Evolutionary conservation across 129 eudicot species (phyloP).

Genomic region (Tagetes erecta): DNA sequence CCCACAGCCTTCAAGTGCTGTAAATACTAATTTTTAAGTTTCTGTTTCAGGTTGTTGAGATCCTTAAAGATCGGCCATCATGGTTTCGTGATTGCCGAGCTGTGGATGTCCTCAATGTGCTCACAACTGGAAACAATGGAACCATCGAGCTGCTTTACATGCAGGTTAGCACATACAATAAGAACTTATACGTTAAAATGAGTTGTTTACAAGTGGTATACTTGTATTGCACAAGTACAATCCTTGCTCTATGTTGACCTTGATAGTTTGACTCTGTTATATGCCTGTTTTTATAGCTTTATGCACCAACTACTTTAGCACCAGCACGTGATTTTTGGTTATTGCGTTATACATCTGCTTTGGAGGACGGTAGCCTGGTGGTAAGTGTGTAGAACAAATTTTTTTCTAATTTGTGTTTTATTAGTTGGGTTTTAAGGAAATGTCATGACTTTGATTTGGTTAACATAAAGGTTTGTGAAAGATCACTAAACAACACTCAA

Average conservation of each 20-base stretch:
- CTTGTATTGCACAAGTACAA: not conserved
- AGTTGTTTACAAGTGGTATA: not conserved
- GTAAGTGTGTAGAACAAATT: constrained; percentile 31
- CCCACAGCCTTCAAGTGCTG: not conserved
- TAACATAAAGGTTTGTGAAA: constrained; percentile 62
- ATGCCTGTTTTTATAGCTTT: constrained; percentile 48
- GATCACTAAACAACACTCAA: constrained; percentile 86
- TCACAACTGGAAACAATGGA: constrained; percentile 87
- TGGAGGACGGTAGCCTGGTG: constrained; percentile 96
- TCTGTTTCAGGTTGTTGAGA: constrained; percentile 69
- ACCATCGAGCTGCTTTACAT: constrained; percentile 86
- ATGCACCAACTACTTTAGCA: constrained; percentile 90
- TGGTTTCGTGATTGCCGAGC: constrained; percentile 97
- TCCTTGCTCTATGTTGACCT: constrained; percentile 16
- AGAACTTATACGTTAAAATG: not conserved
- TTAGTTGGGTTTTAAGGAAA: constrained; percentile 23
- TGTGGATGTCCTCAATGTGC: constrained; percentile 72
- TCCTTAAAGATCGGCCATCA: constrained; percentile 88
- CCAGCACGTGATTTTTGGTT: constrained; percentile 96
- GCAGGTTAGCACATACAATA: constrained; percentile 54
- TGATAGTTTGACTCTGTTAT: constrained; percentile 21
- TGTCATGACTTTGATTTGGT: constrained; percentile 18
- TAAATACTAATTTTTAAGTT: not conserved
- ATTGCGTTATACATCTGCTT: constrained; percentile 73
- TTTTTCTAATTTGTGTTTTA: not conserved